These are phyloP conservation scores for Physaria fendleri DNA, from an alignment of 345 rosid genomes.

Conservation along the genomic window DNA sequence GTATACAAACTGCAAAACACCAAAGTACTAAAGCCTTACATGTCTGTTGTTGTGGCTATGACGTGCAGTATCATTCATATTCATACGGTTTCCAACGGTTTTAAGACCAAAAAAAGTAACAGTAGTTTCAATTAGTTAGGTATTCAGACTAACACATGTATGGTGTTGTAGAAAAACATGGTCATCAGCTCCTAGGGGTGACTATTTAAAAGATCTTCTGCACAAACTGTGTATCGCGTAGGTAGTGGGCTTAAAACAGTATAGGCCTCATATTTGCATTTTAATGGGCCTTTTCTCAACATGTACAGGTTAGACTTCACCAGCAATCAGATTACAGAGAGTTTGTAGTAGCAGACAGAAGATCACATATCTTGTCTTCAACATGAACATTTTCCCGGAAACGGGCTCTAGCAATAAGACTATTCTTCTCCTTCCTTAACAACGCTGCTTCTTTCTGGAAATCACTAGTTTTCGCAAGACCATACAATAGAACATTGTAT, in stretches of 20 bases:
- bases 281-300: neutral
- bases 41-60: neutral
- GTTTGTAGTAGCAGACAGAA: constrained; percentile 45
- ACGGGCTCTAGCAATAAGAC: constrained; percentile 31
- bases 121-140: neutral
- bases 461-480: constrained; percentile 53
- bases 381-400: constrained; percentile 24
- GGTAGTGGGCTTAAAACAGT: neutral
- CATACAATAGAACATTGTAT: constrained; percentile 54
- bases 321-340: neutral
- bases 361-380: constrained; percentile 65
- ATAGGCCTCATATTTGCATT: neutral
- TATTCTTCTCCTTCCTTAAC: constrained; percentile 58
- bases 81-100: neutral
- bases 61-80: neutral
- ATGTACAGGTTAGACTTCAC: neutral
- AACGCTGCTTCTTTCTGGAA: constrained; percentile 39
- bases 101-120: neutral
- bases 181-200: too few relatives aligned
- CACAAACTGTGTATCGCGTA: too few relatives aligned
- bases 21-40: constrained; percentile 10
- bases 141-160: neutral
- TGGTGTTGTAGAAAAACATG: neutral
- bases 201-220: too few relatives aligned
- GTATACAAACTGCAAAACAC: constrained; percentile 21